These are phyloP conservation scores for Bipolaris oryzae DNA, from an alignment of 2,329 filamentous ascomycete species.

Conservation along the genomic window DNA sequence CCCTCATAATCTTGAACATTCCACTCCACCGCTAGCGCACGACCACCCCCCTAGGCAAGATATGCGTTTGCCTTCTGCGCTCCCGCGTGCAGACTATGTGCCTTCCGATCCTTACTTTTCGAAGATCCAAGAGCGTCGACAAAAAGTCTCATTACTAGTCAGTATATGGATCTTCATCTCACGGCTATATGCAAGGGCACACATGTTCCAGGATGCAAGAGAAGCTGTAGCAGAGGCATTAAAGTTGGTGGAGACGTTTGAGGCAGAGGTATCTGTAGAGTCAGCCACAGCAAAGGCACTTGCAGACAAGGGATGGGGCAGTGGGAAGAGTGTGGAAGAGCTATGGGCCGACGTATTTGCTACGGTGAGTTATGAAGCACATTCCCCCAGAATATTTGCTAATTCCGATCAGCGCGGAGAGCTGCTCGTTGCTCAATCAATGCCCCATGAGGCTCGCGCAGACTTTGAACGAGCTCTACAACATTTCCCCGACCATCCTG, in stretches of 20 bases:
- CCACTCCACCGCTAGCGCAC: constrained; percentile 49
- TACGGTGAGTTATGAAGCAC: constrained; percentile 64
- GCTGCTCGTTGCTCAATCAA: constrained; percentile 66
- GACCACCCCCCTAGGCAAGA: constrained; percentile 54
- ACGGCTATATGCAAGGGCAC: constrained; percentile 82
- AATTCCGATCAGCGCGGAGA: constrained; percentile 65
- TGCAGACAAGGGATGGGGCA: constrained; percentile 74
- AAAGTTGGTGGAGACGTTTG: constrained; percentile 73
- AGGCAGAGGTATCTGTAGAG: constrained; percentile 68
- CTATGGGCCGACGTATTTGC: constrained; percentile 83
- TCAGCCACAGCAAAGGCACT: constrained; percentile 67
- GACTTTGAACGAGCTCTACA: constrained; percentile 84
- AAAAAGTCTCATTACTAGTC: constrained; percentile 66
- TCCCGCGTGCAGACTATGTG: constrained; percentile 44
- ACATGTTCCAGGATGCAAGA: constrained; percentile 77
- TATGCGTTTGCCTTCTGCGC: constrained; percentile 49
- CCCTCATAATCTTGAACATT: constrained; percentile 49
- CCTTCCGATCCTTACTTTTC: constrained; percentile 57
- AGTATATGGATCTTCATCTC: constrained; percentile 91
- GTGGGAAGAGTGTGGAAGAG: constrained; percentile 80
- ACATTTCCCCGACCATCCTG: constrained; percentile 78
- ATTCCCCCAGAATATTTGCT: neutral
- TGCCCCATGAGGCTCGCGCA: constrained; percentile 71
- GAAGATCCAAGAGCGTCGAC: constrained; percentile 58
- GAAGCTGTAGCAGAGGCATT: constrained; percentile 82